Evolutionary conservation across 768 basidiomycete genomes (phyloP), one percentile per base, ranked within the genome.

Genomic region (Gelatoporia subvermispora): DNA sequence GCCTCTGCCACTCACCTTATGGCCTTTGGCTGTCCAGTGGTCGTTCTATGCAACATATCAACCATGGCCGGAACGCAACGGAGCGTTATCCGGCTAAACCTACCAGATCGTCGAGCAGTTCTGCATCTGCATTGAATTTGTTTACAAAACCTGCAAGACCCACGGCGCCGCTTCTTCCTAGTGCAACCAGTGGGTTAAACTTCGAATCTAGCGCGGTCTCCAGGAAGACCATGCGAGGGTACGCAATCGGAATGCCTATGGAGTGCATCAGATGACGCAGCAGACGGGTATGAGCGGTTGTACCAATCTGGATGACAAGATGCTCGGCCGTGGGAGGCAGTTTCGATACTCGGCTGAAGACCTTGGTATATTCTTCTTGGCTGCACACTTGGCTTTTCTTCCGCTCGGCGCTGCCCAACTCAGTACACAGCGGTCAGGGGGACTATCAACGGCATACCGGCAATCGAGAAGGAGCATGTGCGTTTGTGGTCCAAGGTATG

Each of bases 141-240:
- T 94, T 92, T 25, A 90, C 83, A 57, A 94, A 88, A 11, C 89
- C 85, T 24, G 78, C 77, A 37, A 92, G 63, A 17, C 86, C 86
- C 43, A 88, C 52, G 0, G 78, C 71, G 8, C 88, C 87, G 37
- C 71, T 69, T 61, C 80, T 77, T 8, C 85, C 88, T 8, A 97
- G 72, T 3, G 82, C 76, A 34, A 85, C 78, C 38, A 97, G 67
- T 2, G 94, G 93, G 63, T 97, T 97, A 43, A 85, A 73, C 66
- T 86, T 93, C 24, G 81, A 84, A 38, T 87, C 86, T 22, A 97
- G 68, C 8, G 85, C 78, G 20, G 68, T 71, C 65, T 89, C 95
- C 53, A 96, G 68, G 64, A 95, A 93, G 2, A 89, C 88, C 82
- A 93, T 84, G 43, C 94, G 85, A 24, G 95, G 95, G 63, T 98